phyloP scores from a whole-genome alignment of 23 red algal species.

The Gracilaria gracilis region DNA sequence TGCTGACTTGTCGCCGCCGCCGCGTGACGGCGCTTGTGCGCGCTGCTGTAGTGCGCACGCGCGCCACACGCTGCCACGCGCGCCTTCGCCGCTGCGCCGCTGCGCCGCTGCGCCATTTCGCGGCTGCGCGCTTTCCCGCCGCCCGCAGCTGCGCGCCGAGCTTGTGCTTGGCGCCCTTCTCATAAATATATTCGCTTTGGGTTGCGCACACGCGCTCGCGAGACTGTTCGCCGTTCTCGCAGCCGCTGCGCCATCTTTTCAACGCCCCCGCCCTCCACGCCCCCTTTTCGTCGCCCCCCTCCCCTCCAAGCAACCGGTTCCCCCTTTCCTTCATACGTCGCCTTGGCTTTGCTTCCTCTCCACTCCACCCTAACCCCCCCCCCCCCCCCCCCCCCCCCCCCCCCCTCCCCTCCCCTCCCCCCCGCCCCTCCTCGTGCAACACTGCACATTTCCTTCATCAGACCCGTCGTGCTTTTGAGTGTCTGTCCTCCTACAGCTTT shows the following conservation, averaged over 20 bases:
- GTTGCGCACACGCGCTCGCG: neutral
- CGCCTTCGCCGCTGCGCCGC: too few species aligned
- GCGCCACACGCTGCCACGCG: too few species aligned
- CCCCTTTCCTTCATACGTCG: neutral
- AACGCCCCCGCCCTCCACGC: neutral
- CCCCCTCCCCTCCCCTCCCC: neutral
- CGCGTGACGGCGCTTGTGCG: neutral
- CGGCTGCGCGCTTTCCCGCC: neutral
- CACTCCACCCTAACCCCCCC: neutral
- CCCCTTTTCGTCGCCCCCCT: neutral
- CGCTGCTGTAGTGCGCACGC: neutral
- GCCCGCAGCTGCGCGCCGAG: neutral
- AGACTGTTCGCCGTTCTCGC: neutral
- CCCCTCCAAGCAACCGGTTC: neutral
- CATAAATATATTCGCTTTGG: neutral
- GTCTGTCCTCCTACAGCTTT: too few species aligned
- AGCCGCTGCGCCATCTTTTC: constrained; percentile 12
- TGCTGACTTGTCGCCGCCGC: neutral
- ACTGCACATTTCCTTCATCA: too few species aligned
- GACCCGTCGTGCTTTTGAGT: too few species aligned
- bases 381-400: constrained; percentile 18
- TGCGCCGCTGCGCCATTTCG: constrained; percentile 6
- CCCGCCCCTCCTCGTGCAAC: too few species aligned
- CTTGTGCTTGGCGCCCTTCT: neutral
- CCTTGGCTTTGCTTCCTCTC: too few species aligned